Percentiles rank a stretch among this genome's conserved stretches.
Conservation (phyloP, 371 early-diverging fungal species). For the Nematocida ausubeli region DNA sequence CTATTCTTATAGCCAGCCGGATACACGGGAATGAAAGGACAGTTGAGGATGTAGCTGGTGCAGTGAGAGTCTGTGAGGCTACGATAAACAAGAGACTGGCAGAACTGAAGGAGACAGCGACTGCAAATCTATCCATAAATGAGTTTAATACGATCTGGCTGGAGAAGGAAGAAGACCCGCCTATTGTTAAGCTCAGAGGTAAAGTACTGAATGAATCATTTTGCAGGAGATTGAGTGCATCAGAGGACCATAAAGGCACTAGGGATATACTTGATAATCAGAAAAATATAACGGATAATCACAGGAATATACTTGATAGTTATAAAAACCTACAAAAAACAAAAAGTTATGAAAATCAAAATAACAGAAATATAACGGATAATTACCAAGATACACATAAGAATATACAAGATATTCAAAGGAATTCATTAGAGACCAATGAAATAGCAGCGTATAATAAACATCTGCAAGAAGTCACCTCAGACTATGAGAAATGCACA, state of each 20-base stretch:
- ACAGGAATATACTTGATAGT: neutral
- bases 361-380: neutral
- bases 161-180: constrained; percentile 80
- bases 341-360: neutral
- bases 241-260: no score
- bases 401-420: no score
- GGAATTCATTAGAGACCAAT: no score
- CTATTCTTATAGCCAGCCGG: constrained; percentile 81
- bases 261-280: no score
- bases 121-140: constrained; percentile 75
- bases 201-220: constrained; percentile 42
- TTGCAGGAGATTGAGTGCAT: neutral
- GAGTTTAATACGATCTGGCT: constrained; percentile 84
- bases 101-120: constrained; percentile 81
- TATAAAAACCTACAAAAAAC: neutral
- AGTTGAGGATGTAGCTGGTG: constrained; percentile 77
- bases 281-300: no score
- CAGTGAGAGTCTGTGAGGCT: constrained; percentile 82
- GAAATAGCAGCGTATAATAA: no score
- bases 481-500: neutral
- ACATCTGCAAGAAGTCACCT: no score
- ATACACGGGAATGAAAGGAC: constrained; percentile 85
- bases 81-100: constrained; percentile 80
- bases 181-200: constrained; percentile 70
- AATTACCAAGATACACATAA: no score